Evolutionary conservation across 441 rosid species (phyloP).

Genomic region (Raphanus hybrid): DNA sequence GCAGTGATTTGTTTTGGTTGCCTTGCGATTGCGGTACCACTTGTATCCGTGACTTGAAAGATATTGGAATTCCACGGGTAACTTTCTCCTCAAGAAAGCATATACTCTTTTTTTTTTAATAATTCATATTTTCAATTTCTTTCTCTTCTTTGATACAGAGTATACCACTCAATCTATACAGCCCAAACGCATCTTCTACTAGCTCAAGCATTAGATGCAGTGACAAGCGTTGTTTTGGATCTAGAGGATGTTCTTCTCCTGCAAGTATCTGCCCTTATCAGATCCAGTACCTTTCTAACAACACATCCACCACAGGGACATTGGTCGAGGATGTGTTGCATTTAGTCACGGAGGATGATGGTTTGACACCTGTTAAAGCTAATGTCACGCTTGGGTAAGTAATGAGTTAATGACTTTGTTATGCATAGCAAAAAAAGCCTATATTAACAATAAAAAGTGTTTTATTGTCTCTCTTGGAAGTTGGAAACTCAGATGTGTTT

Average conservation of each 20-base stretch:
- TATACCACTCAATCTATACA: slow-evolving; percentile 65
- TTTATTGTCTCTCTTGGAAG: background rate
- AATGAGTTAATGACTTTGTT: slow-evolving; percentile 21
- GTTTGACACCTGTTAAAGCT: slow-evolving; percentile 50
- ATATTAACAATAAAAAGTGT: background rate
- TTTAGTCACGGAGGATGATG: slow-evolving; percentile 52
- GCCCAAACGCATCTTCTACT: slow-evolving; percentile 69
- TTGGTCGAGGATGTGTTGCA: slow-evolving; percentile 78
- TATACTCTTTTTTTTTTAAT: background rate
- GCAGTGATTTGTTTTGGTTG: slow-evolving; percentile 88
- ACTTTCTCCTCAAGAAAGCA: background rate
- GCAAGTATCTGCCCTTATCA: slow-evolving; percentile 65
- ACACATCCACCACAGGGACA: slow-evolving; percentile 60
- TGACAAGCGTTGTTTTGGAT: slow-evolving; percentile 56
- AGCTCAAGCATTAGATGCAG: slow-evolving; percentile 66
- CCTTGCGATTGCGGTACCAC: slow-evolving; percentile 72
- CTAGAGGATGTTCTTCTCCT: slow-evolving; percentile 52
- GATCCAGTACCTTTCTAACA: slow-evolving; percentile 46
- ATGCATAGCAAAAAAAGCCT: too few species aligned
- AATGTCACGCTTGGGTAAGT: slow-evolving; percentile 76
- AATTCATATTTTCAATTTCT: background rate
- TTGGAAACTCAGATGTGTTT: background rate
- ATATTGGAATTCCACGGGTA: slow-evolving; percentile 5
- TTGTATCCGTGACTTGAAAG: slow-evolving; percentile 39
- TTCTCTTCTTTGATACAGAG: slow-evolving; percentile 50